phyloP scores from a whole-genome alignment of 2,329 filamentous ascomycete genomes.

The Orbilia javanica region DNA sequence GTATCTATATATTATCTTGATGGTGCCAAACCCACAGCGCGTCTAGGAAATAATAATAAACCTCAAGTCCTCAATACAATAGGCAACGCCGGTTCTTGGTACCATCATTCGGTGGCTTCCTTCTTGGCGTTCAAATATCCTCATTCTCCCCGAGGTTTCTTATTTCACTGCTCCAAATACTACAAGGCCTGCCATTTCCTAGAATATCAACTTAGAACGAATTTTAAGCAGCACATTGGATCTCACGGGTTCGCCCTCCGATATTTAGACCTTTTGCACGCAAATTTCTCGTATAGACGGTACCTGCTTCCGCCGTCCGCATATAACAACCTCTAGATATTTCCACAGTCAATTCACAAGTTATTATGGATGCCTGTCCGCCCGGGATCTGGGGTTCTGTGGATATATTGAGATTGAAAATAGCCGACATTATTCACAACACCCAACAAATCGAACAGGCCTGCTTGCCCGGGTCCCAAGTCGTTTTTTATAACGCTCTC shows the following conservation, averaged over 20 bases:
- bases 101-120: not conserved
- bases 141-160: not conserved
- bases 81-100: not conserved
- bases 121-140: not conserved
- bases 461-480: conserved; percentile 45
- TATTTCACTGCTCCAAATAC: conserved; percentile 6
- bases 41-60: not conserved
- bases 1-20: too few relatives aligned
- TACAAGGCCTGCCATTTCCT: conserved; percentile 6
- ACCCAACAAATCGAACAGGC: conserved; percentile 10
- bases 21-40: too few relatives aligned
- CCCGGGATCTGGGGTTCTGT: conserved; percentile 40
- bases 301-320: conserved; percentile 51
- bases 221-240: conserved; percentile 3
- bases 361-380: conserved; percentile 15
- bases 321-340: conserved; percentile 32
- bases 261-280: conserved; percentile 13
- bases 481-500: conserved; percentile 47
- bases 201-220: not conserved
- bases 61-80: not conserved
- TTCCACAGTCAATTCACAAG: conserved; percentile 26
- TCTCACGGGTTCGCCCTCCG: conserved; percentile 48
- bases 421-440: conserved; percentile 49
- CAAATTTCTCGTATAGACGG: conserved; percentile 57
- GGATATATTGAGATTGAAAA: conserved; percentile 51